A percentile compares a stretch with the other conserved stretches of the same genome.
Evolutionary conservation across 805 yeast species (phyloP).

Genomic region (Cyberlindnera mycetangii): DNA sequence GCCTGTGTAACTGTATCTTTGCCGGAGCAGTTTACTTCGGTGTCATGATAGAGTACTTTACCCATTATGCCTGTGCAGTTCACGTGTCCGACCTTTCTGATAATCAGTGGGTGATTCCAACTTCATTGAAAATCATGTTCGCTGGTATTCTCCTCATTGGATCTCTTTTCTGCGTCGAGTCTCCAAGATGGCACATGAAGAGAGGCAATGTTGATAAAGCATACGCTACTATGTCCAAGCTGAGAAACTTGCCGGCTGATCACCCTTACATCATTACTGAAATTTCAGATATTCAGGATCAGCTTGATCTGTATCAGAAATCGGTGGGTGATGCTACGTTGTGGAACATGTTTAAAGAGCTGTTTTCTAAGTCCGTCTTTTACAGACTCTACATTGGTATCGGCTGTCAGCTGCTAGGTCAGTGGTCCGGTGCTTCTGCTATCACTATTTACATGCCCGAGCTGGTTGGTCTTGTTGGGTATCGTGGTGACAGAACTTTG

Average conservation of each 20-base stretch:
- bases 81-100: conserved; percentile 37
- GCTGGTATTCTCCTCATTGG: conserved; percentile 33
- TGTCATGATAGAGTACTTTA: conserved; percentile 45
- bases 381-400: conserved; percentile 45
- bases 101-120: conserved; percentile 53
- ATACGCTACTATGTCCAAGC: conserved; percentile 33
- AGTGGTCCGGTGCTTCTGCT: conserved; percentile 58
- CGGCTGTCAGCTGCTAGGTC: conserved; percentile 45
- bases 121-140: conserved; percentile 42
- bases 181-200: conserved; percentile 16
- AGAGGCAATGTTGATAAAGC: conserved; percentile 9
- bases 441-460: conserved; percentile 56
- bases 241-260: conserved; percentile 43
- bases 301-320: conserved; percentile 36
- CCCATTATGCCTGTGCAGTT: conserved; percentile 49
- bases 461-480: conserved; percentile 46
- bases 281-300: conserved; percentile 47
- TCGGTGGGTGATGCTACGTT: conserved; percentile 26
- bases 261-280: conserved; percentile 51
- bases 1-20: conserved; percentile 48
- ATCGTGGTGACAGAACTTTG: conserved; percentile 36
- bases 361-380: conserved; percentile 37
- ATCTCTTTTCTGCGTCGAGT: conserved; percentile 10
- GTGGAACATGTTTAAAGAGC: conserved; percentile 31
- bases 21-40: conserved; percentile 60